Evolutionary conservation across 768 basidiomycete species (phyloP).

Genomic region (Sarcodon aspratus): DNA sequence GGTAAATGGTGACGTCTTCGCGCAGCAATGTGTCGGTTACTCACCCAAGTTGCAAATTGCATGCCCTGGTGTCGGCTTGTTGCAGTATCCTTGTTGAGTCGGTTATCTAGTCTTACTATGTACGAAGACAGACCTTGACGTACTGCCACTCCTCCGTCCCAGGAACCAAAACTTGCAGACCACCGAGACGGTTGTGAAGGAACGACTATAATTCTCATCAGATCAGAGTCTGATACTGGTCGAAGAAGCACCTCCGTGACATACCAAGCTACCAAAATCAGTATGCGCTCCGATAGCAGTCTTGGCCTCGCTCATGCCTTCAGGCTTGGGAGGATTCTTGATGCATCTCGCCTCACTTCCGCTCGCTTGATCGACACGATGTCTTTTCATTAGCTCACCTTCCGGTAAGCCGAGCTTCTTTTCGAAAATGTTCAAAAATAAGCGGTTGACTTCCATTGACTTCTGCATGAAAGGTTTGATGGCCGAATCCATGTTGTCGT

Average conservation of each 20-base stretch:
- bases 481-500: constrained; percentile 15
- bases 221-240: background rate
- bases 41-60: constrained; percentile 23
- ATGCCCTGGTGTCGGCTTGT: constrained; percentile 18
- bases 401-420: constrained; percentile 20
- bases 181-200: constrained; percentile 60
- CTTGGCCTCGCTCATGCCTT: constrained; percentile 12
- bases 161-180: constrained; percentile 56
- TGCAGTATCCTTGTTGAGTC: background rate
- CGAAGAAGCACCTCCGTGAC: background rate
- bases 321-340: constrained; percentile 17
- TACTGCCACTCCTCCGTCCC: constrained; percentile 57
- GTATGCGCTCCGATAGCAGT: constrained; percentile 23
- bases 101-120: background rate
- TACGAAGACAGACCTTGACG: constrained; percentile 32
- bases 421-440: constrained; percentile 19
- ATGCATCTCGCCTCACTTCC: constrained; percentile 22
- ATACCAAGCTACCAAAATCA: constrained; percentile 23
- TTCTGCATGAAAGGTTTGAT: constrained; percentile 17
- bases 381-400: constrained; percentile 17
- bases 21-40: constrained; percentile 5
- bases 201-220: constrained; percentile 34
- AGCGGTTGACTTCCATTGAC: constrained; percentile 18
- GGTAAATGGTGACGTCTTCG: constrained; percentile 5
- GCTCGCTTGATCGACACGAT: constrained; percentile 16